These are phyloP conservation scores for Neurospora tetrasperma DNA, from an alignment of 495 filamentous ascomycete genomes.

Conservation along the genomic window DNA sequence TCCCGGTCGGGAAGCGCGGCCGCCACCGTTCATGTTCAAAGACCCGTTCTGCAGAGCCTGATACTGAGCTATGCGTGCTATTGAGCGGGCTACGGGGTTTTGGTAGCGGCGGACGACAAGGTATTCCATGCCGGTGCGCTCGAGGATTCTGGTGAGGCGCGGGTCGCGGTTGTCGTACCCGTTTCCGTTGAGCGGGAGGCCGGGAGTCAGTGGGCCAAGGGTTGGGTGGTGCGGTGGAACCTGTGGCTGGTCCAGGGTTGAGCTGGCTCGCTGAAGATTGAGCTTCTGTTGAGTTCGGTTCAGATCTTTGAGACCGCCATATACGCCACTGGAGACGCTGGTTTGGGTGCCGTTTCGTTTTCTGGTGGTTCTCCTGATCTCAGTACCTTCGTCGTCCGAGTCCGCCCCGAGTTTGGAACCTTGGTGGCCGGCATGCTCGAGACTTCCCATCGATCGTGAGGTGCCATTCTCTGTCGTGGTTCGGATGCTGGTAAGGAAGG, in stretches of 20 bases:
- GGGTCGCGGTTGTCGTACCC: constrained; percentile 40
- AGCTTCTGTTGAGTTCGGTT: constrained; percentile 63
- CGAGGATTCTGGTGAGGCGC: constrained; percentile 45
- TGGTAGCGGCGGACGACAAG: constrained; percentile 57
- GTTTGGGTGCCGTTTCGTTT: constrained; percentile 8
- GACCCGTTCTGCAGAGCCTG: constrained; percentile 39
- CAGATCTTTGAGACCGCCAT: constrained; percentile 35
- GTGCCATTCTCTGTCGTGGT: not conserved
- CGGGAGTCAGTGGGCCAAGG: constrained; percentile 17
- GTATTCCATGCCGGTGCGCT: constrained; percentile 56
- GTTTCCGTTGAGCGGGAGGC: constrained; percentile 27
- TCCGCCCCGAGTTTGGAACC: constrained; percentile 1
- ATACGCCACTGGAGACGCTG: constrained; percentile 6
- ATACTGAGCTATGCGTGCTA: constrained; percentile 41
- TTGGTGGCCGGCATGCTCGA: constrained; percentile 14
- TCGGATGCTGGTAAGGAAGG: constrained; percentile 16
- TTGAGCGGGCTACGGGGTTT: constrained; percentile 50
- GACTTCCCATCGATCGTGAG: constrained; percentile 15
- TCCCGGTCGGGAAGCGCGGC: constrained; percentile 12
- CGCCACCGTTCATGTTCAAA: constrained; percentile 9
- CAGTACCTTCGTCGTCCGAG: constrained; percentile 2
- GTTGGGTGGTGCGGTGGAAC: constrained; percentile 29
- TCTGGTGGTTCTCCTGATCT: constrained; percentile 29
- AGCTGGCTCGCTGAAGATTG: constrained; percentile 57
- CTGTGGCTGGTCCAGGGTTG: constrained; percentile 41